Evolutionary conservation across 1,284 basidiomycete species (phyloP).

Genomic region (Phellinidium pouzarii): DNA sequence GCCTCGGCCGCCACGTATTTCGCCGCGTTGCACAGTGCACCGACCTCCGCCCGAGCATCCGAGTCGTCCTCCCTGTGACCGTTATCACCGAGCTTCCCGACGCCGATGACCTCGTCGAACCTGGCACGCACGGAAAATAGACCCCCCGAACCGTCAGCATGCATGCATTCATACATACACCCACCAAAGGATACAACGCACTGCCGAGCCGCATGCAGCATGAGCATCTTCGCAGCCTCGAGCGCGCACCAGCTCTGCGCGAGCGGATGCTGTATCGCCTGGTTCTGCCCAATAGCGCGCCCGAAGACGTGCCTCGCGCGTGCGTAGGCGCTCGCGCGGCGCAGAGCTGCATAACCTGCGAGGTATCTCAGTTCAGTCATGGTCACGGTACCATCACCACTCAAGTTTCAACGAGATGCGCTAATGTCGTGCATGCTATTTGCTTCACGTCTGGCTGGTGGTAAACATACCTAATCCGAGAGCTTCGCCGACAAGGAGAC

Average conservation of each 20-base stretch:
- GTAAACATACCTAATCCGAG: slow-evolving; percentile 24
- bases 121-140: too few relatives aligned
- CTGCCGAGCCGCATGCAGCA: slow-evolving; percentile 25
- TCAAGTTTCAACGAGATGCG: too few relatives aligned
- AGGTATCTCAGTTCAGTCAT: background rate
- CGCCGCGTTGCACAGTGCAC: slow-evolving; percentile 28
- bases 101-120: slow-evolving; percentile 15
- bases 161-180: too few relatives aligned
- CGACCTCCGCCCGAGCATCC: slow-evolving; percentile 20
- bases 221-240: slow-evolving; percentile 27
- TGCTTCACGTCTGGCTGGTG: background rate
- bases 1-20: slow-evolving; percentile 29
- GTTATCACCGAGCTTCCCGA: background rate
- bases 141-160: too few relatives aligned
- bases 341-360: slow-evolving; percentile 20
- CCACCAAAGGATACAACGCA: slow-evolving; percentile 20
- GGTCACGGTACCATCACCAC: background rate
- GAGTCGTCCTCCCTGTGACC: background rate
- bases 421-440: background rate
- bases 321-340: slow-evolving; percentile 24
- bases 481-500: slow-evolving; percentile 34
- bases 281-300: slow-evolving; percentile 27
- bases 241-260: slow-evolving; percentile 27
- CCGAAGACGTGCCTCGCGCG: slow-evolving; percentile 26
- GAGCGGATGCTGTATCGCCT: slow-evolving; percentile 28